Base-by-base conservation (phyloP, 1,284 basidiomycete species). In the Trichosporon ovoides region DNA sequence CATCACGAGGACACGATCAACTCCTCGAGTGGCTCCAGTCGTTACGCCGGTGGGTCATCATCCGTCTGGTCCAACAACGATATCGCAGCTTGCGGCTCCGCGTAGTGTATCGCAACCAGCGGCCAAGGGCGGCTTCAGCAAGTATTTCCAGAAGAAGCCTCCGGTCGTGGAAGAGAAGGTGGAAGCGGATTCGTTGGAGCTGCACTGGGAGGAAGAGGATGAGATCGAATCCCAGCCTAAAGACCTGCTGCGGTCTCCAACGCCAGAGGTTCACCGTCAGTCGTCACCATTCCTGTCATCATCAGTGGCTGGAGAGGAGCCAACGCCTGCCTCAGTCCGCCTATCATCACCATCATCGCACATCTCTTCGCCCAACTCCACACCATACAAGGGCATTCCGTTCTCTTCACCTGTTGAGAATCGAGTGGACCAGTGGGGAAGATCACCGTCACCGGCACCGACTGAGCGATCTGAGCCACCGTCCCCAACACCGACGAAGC, bases 11-110 rank as follows among this genome's bases (percentile, higher is more conserved):
- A 53, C 68, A 2, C 63, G 55, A 33, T 56, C 61, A 10, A 31
- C 28, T 9, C 61, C 50, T 3, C 64, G 61, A 1, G 22, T n/a
- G 16, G n/a, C 58, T 1, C 40, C 52, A 3, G 52, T 72, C 1
- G 71, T 71, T 2, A 68, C 59, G 34, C 69, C 67, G 1, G 67
- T 78, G 14, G 76, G 75, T 1, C 56, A 28, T 7, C 51, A 63
- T 10, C 56, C 59, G 4, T 74, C 71, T 3, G 76, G 76, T 5
- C 63, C 69, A 1, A 64, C 68, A 7, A 59, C 70, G 1, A 62
- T 77, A 3, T 77, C 75, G 3, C 70, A 75, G 24, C 63, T 67
- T 7, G 34, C 48, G 18, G 16, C 16, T 14, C 12, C 38, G 6
- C 20, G 53, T 16, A 53, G 40, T 51, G 53, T 43, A 19, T 31